Conservation (phyloP, 768 basidiomycete genomes). For the Lactarius quietus region DNA sequence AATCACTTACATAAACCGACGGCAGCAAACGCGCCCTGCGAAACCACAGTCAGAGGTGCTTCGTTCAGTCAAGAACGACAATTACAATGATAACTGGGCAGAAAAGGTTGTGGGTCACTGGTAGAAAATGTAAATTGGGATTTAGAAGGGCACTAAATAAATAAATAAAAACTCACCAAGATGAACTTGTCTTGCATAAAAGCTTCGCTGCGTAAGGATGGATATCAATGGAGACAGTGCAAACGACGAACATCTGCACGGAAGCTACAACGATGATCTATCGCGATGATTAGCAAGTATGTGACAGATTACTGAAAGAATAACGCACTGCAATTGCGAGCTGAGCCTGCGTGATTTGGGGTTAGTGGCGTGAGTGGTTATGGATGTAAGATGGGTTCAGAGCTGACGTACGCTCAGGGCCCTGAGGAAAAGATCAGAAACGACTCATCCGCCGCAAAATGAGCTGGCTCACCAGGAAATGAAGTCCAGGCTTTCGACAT, state of each 20-base stretch:
- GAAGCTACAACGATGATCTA: not conserved
- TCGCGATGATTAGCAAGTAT: not conserved
- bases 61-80: not conserved
- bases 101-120: not conserved
- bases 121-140: not conserved
- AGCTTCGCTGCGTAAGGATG: not conserved
- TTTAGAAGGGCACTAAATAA: not conserved
- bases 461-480: not conserved
- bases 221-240: not conserved
- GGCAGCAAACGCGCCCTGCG: not conserved
- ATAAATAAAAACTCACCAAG: not conserved
- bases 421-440: not conserved
- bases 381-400: not conserved
- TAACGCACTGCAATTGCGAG: not conserved
- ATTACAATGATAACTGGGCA: not conserved
- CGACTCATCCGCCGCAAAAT: not conserved
- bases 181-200: not conserved
- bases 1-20: not conserved
- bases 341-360: not conserved
- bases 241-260: not conserved
- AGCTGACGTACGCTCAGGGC: not conserved
- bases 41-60: not conserved
- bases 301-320: not conserved
- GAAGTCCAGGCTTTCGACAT: not conserved
- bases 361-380: not conserved